A percentile compares a stretch with the other conserved stretches of the same genome.
Conservation (phyloP, 2,329 filamentous ascomycete genomes). For the Nigrograna mackinnonii region DNA sequence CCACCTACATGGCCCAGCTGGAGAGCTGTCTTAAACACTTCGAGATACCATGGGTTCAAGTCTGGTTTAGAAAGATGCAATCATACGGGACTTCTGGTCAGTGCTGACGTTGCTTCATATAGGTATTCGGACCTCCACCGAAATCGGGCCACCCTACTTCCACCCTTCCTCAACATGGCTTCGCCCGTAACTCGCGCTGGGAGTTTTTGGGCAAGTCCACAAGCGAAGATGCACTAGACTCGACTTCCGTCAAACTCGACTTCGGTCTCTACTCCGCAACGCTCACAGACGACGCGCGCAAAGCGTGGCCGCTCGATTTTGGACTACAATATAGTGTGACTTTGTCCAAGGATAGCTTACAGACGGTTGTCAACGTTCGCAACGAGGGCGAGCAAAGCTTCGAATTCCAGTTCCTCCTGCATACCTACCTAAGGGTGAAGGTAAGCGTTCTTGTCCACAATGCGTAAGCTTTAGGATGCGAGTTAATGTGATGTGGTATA, state of each 20-base stretch:
- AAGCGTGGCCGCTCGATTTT: slow-evolving; percentile 85
- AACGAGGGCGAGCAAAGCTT: slow-evolving; percentile 84
- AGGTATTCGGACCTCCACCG: slow-evolving; percentile 82
- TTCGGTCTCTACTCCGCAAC: slow-evolving; percentile 82
- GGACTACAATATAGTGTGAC: slow-evolving; percentile 93
- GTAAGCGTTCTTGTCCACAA: slow-evolving; percentile 54
- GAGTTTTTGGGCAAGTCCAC: slow-evolving; percentile 90
- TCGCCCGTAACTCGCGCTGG: slow-evolving; percentile 88
- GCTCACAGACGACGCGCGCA: slow-evolving; percentile 68
- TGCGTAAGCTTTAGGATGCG: neutral
- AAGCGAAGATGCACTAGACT: slow-evolving; percentile 59
- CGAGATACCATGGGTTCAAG: neutral
- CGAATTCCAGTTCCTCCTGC: slow-evolving; percentile 89
- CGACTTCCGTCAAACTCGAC: slow-evolving; percentile 81
- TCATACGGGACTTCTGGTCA: slow-evolving; percentile 1
- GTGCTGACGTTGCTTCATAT: slow-evolving; percentile 4
- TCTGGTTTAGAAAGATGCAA: neutral
- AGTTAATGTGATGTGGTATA: slow-evolving; percentile 41
- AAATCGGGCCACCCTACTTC: slow-evolving; percentile 77
- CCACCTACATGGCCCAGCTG: slow-evolving; percentile 2
- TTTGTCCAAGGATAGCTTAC: slow-evolving; percentile 72
- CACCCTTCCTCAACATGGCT: slow-evolving; percentile 87
- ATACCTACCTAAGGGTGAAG: slow-evolving; percentile 83
- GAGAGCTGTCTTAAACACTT: too few relatives aligned
- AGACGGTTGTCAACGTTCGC: slow-evolving; percentile 82